These are phyloP conservation scores for Closterium sp. DNA, from an alignment of 139 green algal genomes.

Conservation along the genomic window DNA sequence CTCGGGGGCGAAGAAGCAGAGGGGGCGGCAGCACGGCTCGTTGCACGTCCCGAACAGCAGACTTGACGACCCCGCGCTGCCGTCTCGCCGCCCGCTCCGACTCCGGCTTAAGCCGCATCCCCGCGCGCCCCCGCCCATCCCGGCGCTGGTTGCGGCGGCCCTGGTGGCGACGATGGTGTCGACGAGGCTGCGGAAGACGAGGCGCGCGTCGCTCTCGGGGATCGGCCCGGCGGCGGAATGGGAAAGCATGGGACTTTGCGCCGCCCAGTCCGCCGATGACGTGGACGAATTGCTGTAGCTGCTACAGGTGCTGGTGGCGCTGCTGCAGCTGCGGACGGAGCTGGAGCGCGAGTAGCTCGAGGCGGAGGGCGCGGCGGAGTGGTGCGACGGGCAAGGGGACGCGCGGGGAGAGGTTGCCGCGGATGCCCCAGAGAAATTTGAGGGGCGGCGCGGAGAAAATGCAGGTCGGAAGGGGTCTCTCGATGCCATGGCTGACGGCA, in stretches of 20 bases:
- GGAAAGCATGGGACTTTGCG: not conserved
- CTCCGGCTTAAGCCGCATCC: not conserved
- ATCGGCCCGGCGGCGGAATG: not conserved
- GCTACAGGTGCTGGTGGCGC: not conserved
- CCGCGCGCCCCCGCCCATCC: not conserved
- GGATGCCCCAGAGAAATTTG: too few relatives aligned
- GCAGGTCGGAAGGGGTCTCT: not conserved
- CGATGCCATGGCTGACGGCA: not conserved
- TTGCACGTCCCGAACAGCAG: slow-evolving; percentile 9
- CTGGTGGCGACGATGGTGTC: not conserved
- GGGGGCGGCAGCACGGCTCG: slow-evolving; percentile 6
- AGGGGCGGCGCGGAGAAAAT: not conserved
- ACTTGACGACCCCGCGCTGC: not conserved
- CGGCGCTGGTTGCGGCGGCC: not conserved
- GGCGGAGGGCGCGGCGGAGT: too few relatives aligned
- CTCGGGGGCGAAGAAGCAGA: slow-evolving; percentile 8
- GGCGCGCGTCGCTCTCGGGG: not conserved
- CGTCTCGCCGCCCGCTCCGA: not conserved
- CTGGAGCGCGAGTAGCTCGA: not conserved
- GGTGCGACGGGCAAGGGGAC: not conserved
- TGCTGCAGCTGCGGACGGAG: not conserved
- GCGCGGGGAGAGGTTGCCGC: not conserved
- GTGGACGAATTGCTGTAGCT: not conserved
- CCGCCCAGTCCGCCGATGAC: not conserved
- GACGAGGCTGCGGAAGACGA: slow-evolving; percentile 5